phyloP scores from a whole-genome alignment of 371 early-diverging fungal species.

The Mucor plumbeus region DNA sequence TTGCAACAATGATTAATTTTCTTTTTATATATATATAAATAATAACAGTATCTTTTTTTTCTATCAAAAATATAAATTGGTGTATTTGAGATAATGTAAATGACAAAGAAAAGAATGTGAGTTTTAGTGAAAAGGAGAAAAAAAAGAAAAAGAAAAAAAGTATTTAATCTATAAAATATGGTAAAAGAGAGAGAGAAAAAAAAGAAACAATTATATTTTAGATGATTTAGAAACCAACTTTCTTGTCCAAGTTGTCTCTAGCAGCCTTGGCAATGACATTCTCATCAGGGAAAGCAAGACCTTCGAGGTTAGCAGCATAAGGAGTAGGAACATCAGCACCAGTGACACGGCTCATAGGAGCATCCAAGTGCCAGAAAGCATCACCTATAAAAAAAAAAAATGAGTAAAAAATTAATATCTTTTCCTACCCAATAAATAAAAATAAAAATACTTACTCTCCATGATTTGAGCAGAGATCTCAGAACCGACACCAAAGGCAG shows the following conservation, averaged over 20 bases:
- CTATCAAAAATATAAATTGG: not conserved
- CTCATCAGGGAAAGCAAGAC: constrained; percentile 86
- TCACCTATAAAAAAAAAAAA: constrained; percentile 67
- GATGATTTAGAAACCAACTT: constrained; percentile 43
- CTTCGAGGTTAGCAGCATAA: constrained; percentile 97
- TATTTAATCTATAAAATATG: constrained; percentile 8
- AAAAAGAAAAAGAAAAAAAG: constrained; percentile 4
- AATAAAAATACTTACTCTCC: constrained; percentile 65
- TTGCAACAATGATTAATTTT: not conserved
- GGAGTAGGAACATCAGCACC: constrained; percentile 99
- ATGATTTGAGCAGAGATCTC: constrained; percentile 97
- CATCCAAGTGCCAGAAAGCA: constrained; percentile 96
- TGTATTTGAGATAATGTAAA: constrained; percentile 3
- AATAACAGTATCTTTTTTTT: constrained; percentile 4
- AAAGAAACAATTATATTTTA: not conserved
- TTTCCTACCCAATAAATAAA: not conserved
- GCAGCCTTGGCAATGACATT: constrained; percentile 83
- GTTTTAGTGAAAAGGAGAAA: not conserved
- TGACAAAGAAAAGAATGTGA: not conserved
- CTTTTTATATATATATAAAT: not conserved
- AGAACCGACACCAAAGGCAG: constrained; percentile 95
- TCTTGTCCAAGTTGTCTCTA: constrained; percentile 65
- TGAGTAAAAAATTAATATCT: not conserved
- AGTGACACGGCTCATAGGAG: constrained; percentile 94
- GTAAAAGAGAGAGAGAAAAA: not conserved